These are phyloP conservation scores for Mangifera indica DNA, from an alignment of 345 rosid genomes.

Conservation along the genomic window DNA sequence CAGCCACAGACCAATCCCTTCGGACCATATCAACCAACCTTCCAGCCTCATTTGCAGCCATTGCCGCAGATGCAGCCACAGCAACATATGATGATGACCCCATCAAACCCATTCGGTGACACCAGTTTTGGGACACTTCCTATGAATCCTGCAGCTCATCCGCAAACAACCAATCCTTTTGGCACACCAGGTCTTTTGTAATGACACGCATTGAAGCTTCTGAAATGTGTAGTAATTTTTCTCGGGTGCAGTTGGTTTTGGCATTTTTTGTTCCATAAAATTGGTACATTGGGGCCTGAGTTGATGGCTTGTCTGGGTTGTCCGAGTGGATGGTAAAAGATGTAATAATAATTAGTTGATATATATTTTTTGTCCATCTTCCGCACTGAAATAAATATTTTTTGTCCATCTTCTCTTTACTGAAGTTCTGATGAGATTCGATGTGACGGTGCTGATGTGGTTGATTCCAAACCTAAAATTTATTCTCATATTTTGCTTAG, in stretches of 20 bases:
- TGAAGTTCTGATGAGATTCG: no score
- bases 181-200: slow-evolving; percentile 72
- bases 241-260: slow-evolving; percentile 19
- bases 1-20: slow-evolving; percentile 75
- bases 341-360: not conserved
- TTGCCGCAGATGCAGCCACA: slow-evolving; percentile 35
- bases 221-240: slow-evolving; percentile 13
- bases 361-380: no score
- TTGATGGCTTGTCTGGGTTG: slow-evolving; percentile 20
- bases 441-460: no score
- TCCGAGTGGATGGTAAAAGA: slow-evolving; percentile 18
- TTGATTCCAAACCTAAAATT: no score
- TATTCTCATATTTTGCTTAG: no score
- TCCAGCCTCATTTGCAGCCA: slow-evolving; percentile 28
- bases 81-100: slow-evolving; percentile 41
- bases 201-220: slow-evolving; percentile 12
- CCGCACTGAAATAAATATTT: no score
- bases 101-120: slow-evolving; percentile 84
- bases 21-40: slow-evolving; percentile 53
- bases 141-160: slow-evolving; percentile 31
- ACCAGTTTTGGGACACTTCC: slow-evolving; percentile 47
- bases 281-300: slow-evolving; percentile 28
- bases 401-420: no score
- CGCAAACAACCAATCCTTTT: slow-evolving; percentile 69
- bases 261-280: slow-evolving; percentile 16